phyloP scores from a whole-genome alignment of 768 basidiomycete species.

The Pleurotus platypus region DNA sequence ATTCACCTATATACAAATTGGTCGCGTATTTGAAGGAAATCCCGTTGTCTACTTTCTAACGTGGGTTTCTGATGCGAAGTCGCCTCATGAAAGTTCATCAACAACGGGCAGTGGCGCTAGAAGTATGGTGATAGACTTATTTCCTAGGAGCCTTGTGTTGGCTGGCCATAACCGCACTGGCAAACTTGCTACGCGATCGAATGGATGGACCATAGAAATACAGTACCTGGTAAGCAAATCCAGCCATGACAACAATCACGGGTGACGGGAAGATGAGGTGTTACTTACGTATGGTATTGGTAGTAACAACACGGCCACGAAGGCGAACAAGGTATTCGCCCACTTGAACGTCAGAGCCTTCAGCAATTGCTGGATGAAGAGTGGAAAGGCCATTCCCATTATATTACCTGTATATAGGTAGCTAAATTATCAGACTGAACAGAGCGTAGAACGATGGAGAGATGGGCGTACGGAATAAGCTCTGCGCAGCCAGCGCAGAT shows the following conservation, averaged over 20 bases:
- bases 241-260: neutral
- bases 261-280: neutral
- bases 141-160: neutral
- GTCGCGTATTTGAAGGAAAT: too few species aligned
- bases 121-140: too few species aligned
- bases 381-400: constrained; percentile 49
- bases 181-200: constrained; percentile 36
- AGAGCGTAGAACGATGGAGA: neutral
- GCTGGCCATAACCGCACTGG: constrained; percentile 25
- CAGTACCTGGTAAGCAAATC: constrained; percentile 24
- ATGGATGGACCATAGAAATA: constrained; percentile 41
- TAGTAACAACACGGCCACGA: constrained; percentile 48
- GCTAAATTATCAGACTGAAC: too few species aligned
- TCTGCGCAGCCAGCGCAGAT: constrained; percentile 61
- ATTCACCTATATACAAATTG: too few species aligned
- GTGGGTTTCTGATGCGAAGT: too few species aligned
- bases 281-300: constrained; percentile 55
- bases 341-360: constrained; percentile 51
- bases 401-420: constrained; percentile 37
- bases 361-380: constrained; percentile 64
- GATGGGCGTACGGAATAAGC: constrained; percentile 41
- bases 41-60: too few species aligned
- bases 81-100: too few species aligned
- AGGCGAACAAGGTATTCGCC: constrained; percentile 56
- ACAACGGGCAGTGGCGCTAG: too few species aligned